Base-by-base conservation (phyloP, 83 land plant genomes). In the Thuja plicata region DNA sequence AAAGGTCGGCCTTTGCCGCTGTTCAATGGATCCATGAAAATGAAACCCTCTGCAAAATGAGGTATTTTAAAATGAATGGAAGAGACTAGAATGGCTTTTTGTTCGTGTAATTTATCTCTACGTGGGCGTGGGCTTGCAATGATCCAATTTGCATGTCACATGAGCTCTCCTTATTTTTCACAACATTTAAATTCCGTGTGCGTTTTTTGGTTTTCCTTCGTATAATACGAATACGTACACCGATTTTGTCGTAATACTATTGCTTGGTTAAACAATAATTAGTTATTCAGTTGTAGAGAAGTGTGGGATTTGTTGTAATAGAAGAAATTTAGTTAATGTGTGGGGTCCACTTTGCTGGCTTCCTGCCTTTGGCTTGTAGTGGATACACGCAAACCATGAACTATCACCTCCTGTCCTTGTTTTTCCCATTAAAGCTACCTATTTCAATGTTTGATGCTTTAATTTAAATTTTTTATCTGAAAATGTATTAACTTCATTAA, bases 11-110 rank as follows among this genome's bases (percentile, higher is more conserved):
- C 85, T 48, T 84, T 12, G 57, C 38, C 60, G 35, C 5, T 35
- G 60, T 35, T 84, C 32, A 54, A 54, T 84, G 37, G 86, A 84
- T 84, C 86, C 86, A 84, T 84, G 38, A 4, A 84, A 15, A 34
- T 19, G 6, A 52, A 52, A 52, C 86, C 86, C 86, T 84, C 86
- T 84, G 60, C 52, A 43, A 46, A 82, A 45, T 80, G 7, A 38
- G 7, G 24, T 41, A 37, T 21, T 41, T 80, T 80, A 8, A 82
- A 21, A 45, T 45, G 32, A 46, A 46, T 30, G 50, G 52, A n/a
- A 46, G 30, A 30, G 85, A 27, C 54, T 13, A 21, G 32, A 82
- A 45, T 82, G 85, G 85, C 15, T 24, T 43, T 12, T 82, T 10
- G 27, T n/a, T 82, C 32, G n/a, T 43, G 48, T 43, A 43, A 46